Evolutionary conservation across 2,329 filamentous ascomycete species (phyloP).

Genomic region (Chalaropsis thielavioides): DNA sequence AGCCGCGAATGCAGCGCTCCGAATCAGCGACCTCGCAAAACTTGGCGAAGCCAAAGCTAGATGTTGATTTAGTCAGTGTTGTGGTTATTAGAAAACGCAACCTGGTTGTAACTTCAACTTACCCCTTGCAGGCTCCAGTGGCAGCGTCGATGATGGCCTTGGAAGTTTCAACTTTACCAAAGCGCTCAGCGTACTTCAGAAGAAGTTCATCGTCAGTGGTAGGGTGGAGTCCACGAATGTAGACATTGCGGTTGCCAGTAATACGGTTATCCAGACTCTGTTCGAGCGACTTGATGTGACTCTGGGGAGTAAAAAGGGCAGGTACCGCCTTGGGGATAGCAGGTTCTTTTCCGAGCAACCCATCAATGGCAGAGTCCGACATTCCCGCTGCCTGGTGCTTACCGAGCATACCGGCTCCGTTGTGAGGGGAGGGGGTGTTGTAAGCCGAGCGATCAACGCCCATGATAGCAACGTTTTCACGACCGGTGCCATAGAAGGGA

Average conservation of each 20-base stretch:
- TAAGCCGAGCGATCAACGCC: conserved; percentile 48
- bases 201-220: conserved; percentile 90
- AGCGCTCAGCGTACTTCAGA: conserved; percentile 66
- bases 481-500: conserved; percentile 45
- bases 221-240: conserved; percentile 89
- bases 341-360: conserved; percentile 60
- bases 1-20: conserved; percentile 89
- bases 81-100: neutral
- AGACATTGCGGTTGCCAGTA: conserved; percentile 88
- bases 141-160: conserved; percentile 97
- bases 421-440: conserved; percentile 51
- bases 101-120: conserved; percentile 24
- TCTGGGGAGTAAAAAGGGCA: conserved; percentile 71
- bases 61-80: neutral
- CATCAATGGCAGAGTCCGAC: conserved; percentile 42
- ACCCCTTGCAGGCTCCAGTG: conserved; percentile 94
- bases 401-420: conserved; percentile 33
- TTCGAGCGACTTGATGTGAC: conserved; percentile 77
- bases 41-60: conserved; percentile 92
- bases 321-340: conserved; percentile 77
- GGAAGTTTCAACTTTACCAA: conserved; percentile 87
- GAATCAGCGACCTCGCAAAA: conserved; percentile 78
- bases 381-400: conserved; percentile 30
- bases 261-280: conserved; percentile 89
- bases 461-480: conserved; percentile 42